Base-by-base conservation (phyloP, 2,329 filamentous ascomycete species). In the Talaromyces atroroseus region DNA sequence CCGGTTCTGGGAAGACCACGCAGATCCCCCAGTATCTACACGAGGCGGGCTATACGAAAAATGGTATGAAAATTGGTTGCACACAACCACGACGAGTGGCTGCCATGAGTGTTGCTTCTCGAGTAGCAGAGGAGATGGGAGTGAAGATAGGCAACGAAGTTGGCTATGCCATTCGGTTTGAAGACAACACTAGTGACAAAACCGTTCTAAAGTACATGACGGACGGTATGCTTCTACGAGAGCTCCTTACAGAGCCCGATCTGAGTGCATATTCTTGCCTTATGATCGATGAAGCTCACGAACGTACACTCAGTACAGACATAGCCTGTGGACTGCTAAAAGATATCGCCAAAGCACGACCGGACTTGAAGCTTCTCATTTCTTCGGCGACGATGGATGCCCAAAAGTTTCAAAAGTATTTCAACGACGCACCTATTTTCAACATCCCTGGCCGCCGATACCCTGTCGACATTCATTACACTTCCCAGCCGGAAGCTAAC, bases 251-350 rank as follows among this genome's bases (percentile, higher is more conserved):
- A 0, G 90, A 95, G 65, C 92, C 92, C 0, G 86, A 92, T 62
- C 77, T 97, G 5, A 82, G 84, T 1, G 85, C 84, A 16, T 97
- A 97, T 65, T 89, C 89, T 5, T 89, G 87, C 12, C 75, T 99
- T 60, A 96, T 99, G 87, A 92, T 99, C 56, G 94, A 99, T 68
- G 94, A 99, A 71, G 94, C 94, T 0, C 94, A 99, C 81, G 94
- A 99, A 70, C 82, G 94, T 63, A 96, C 90, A 0, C 82, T 97
- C 0, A 85, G 90, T 53, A 96, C 92, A 0, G 94, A 99, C 71
- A 92, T 99, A 56, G 74, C 96, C 7, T 82, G 96, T 58, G 90
- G 89, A 11, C 74, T 99, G 34, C 80, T 96, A 57, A 96, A 96
- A 67, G 92, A 97, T 74, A 81, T 97, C 59, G 86, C 89, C 0